Evolutionary conservation across 148 eudicot genomes (phyloP), one percentile per base, ranked within the genome.

Genomic region (Tetragonia tetragonoides): DNA sequence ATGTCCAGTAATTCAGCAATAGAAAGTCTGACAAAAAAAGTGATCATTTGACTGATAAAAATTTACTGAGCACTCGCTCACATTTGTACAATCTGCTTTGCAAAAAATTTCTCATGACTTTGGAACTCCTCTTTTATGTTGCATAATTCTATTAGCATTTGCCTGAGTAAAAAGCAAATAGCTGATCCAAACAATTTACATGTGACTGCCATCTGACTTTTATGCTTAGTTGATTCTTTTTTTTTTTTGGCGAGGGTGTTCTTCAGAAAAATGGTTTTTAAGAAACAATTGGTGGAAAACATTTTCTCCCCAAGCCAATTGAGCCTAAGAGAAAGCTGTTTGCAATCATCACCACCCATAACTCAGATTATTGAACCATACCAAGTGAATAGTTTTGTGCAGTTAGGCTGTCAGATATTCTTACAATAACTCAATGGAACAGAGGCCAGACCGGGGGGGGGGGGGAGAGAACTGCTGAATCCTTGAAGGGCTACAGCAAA

Each of bases 401-500:
- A 12, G 39, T 47, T 70, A 70, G 18, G 73, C 18, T 70, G 39
- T 70, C 10, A 7, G 11, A 47, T 21, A 1, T 20, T 70, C 28
- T 18, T 20, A 64, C 24, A 51, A 39, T 56, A 18, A 23, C 69
- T 67, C 2, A 3, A 64, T 18, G 21, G 18, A 28, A 75, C 21
- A 37, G 20, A 53, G 23, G 24, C 72, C 63, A 44, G 49, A 3
- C n/a, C n/a, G 1, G 34, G 34, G 34, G 34, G 34, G 34, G 34
- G 14, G 4, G 41, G n/a, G 12, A n/a, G 44, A 42, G 40, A 41
- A 67, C 65, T 39, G 7, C 57, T 37, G 46, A 68, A 59, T 16
- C 46, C 17, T 40, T 3, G 34, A 10, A 67, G 21, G 64, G 81
- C 66, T 66, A 62, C 24, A 72, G 38, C 38, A 71, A 71, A 15